A percentile compares a stretch with the other conserved stretches of the same genome.
These are phyloP conservation scores for Cytospora chrysosperma DNA, from an alignment of 2,329 filamentous ascomycete species.

Conservation along the genomic window DNA sequence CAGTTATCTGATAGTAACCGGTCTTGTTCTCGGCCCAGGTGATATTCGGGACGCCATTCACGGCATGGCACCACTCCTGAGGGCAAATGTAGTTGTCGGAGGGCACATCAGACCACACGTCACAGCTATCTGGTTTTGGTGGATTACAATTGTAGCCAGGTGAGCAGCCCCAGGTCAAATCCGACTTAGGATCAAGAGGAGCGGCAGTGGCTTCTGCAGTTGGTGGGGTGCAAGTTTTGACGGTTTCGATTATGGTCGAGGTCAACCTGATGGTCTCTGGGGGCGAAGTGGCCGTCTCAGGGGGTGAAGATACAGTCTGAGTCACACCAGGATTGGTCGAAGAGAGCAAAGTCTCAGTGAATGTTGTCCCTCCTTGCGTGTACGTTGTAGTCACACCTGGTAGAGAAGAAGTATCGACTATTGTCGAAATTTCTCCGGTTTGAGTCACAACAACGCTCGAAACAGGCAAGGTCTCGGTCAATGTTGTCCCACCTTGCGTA, in stretches of 20 bases:
- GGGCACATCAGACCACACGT: conserved; percentile 51
- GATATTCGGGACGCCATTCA: conserved; percentile 38
- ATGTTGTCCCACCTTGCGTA: conserved; percentile 4
- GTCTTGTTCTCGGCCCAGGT: conserved; percentile 47
- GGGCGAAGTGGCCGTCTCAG: conserved; percentile 28
- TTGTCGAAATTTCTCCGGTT: no score
- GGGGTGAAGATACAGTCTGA: conserved; percentile 24
- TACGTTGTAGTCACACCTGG: neutral
- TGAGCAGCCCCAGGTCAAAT: conserved; percentile 53
- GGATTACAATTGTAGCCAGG: conserved; percentile 54
- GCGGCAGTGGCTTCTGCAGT: conserved; percentile 35
- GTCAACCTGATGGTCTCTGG: conserved; percentile 32
- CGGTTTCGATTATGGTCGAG: conserved; percentile 34
- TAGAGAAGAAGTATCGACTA: neutral
- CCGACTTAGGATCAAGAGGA: conserved; percentile 36
- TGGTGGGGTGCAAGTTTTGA: conserved; percentile 46
- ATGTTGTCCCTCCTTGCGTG: conserved; percentile 1
- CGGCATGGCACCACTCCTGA: conserved; percentile 42
- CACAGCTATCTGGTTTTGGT: conserved; percentile 49
- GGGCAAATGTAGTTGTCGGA: conserved; percentile 47
- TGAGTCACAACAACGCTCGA: neutral
- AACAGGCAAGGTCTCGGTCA: neutral
- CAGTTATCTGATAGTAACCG: conserved; percentile 50
- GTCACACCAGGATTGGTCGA: conserved; percentile 5
- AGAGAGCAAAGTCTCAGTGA: neutral